These are phyloP conservation scores for Botryotinia globosa DNA, from an alignment of 2,329 filamentous ascomycete species.

Conservation along the genomic window DNA sequence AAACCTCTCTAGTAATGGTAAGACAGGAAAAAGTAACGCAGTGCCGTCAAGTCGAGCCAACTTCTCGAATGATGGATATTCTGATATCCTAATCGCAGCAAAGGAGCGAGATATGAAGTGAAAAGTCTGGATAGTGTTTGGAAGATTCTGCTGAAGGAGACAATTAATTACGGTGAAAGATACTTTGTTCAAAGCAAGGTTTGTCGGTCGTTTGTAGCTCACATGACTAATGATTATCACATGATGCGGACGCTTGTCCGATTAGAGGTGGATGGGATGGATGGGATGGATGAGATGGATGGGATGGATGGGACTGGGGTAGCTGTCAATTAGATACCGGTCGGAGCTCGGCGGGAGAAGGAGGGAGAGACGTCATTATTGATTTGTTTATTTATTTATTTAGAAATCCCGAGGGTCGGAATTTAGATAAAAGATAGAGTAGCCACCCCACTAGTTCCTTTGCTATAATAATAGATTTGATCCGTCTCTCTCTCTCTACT, in stretches of 20 bases:
- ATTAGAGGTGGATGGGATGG: not conserved
- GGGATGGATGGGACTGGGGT: not conserved
- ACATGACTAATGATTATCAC: not conserved
- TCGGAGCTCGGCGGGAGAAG: not conserved
- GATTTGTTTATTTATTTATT: not conserved
- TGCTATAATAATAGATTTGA: not conserved
- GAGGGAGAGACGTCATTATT: not conserved
- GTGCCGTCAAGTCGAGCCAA: not conserved
- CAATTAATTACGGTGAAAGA: not conserved
- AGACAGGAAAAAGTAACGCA: not conserved
- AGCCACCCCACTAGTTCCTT: slow-evolving; percentile 10
- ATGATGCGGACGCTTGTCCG: not conserved
- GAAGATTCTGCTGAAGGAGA: not conserved
- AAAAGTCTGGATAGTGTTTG: not conserved
- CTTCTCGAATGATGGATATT: not conserved
- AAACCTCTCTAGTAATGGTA: not conserved
- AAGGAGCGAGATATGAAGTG: not conserved
- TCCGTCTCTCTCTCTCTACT: not conserved
- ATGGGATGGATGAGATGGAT: too few species aligned
- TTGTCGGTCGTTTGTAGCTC: not conserved
- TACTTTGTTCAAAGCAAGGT: slow-evolving; percentile 7
- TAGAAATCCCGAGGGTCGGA: slow-evolving; percentile 9
- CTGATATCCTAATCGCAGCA: not conserved
- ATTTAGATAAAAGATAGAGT: slow-evolving; percentile 4
- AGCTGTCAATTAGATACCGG: not conserved